Conservation (phyloP, 2,329 filamentous ascomycete genomes). For the Scorias spongiosa region DNA sequence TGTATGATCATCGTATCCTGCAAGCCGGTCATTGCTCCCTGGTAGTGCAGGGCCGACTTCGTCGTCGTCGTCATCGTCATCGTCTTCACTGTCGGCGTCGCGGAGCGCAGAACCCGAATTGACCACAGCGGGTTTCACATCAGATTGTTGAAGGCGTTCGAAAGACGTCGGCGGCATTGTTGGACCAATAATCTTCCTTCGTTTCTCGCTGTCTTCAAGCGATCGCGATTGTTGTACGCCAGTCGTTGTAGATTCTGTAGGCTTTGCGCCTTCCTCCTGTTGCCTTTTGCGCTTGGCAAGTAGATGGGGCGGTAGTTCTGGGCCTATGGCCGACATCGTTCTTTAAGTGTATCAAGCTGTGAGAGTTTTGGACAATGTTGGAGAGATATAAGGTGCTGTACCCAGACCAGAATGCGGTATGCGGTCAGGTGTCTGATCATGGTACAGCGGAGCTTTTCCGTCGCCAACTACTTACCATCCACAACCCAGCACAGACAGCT, state of each 20-base stretch:
- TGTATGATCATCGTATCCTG: background rate
- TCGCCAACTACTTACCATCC: too few species aligned
- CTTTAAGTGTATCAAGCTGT: background rate
- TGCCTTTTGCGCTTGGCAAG: conserved; percentile 36
- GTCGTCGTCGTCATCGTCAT: conserved; percentile 26
- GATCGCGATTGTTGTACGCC: conserved; percentile 21
- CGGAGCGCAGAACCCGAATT: too few species aligned
- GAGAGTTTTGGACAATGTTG: background rate
- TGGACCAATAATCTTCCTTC: conserved; percentile 39
- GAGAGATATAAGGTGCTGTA: background rate
- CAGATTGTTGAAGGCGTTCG: conserved; percentile 27
- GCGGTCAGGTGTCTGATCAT: too few species aligned
- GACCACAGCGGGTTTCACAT: conserved; percentile 14
- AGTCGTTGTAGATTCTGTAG: conserved; percentile 22
- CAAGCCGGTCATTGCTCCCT: background rate
- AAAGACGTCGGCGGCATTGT: conserved; percentile 37
- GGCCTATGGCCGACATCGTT: conserved; percentile 54
- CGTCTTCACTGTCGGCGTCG: conserved; percentile 11
- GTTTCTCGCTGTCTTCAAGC: conserved; percentile 32
- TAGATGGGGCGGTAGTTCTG: conserved; percentile 52
- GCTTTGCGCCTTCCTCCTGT: conserved; percentile 25
- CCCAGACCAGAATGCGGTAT: too few species aligned
- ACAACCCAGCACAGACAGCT: too few species aligned
- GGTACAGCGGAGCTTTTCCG: too few species aligned
- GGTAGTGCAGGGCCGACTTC: conserved; percentile 33